Evolutionary conservation across 768 basidiomycete species (phyloP), one percentile per base, ranked within the genome.

Genomic region (Mycena pura): DNA sequence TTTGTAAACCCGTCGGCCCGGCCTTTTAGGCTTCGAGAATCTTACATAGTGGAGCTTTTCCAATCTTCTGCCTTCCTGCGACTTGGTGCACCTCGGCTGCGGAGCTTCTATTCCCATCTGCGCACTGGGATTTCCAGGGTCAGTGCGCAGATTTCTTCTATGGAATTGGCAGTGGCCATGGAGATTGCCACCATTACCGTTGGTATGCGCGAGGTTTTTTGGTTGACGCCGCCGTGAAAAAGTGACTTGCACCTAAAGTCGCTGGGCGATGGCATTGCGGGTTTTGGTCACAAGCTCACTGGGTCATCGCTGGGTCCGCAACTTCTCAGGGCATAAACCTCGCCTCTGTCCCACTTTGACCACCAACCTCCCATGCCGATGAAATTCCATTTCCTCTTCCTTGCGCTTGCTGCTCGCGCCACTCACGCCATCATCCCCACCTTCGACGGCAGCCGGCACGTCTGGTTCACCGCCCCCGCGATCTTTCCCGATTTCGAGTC

Each of bases 391-490:
- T 25, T 31, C 21, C 38, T 54, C 28, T 54, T 24, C 41, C 29
- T 50, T 19, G 48, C 32, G 48, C 52, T 54, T 54, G 21, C 21
- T 31, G 40, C 41, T 31, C 6, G 19, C 41, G 28, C 19, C 52
- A 39, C 41, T 54, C 52, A 43, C 5, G 52, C 52, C 41, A 17
- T 36, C 22, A 17, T 36, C 22, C 52, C 31, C 28, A 29, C 21
- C 22, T 54, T 54, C 28, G 52, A 54, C 52, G 52, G 52, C 39
- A 54, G 52, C 40, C 39, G 52, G 52, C 52, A 54, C 29, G 40
- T 54, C 29, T 54, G 52, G 52, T 54, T 54, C 41, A 44, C 52
- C 40, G 43, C 44, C 52, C 52, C 52, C 40, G 52, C 40, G 39
- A 43, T 54, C 52, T 54, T 54, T 41, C 52, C 52, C 14, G 32